Evolutionary conservation across 139 green algal genomes (phyloP).

Genomic region (Desmodesmus armatus): DNA sequence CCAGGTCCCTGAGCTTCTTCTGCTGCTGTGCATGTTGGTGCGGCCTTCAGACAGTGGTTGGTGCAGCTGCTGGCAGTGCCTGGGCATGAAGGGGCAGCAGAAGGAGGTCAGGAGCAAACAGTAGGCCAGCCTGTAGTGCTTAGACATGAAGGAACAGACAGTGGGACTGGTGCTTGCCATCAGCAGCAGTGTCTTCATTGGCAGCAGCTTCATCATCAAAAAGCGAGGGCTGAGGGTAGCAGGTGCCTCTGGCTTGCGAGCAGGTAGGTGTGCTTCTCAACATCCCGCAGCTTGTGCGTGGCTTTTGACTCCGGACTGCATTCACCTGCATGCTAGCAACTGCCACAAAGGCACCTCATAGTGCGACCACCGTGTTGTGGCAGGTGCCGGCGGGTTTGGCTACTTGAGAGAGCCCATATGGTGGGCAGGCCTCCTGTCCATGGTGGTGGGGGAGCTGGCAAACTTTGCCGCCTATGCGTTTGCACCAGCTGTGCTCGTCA

Average conservation of each 20-base stretch:
- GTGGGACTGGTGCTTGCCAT: slow-evolving; percentile 90
- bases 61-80: too few species aligned
- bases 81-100: neutral
- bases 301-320: too few species aligned
- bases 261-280: slow-evolving; percentile 76
- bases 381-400: slow-evolving; percentile 93
- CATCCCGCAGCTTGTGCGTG: too few species aligned
- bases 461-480: slow-evolving; percentile 99
- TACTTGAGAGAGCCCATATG: slow-evolving; percentile 96
- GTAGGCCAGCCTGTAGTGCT: too few species aligned
- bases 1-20: too few species aligned
- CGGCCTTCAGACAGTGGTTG: too few species aligned
- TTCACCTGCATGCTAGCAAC: too few species aligned
- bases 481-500: slow-evolving; percentile 96
- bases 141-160: slow-evolving; percentile 24
- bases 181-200: slow-evolving; percentile 92
- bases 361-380: too few species aligned
- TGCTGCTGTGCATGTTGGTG: too few species aligned
- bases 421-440: slow-evolving; percentile 94
- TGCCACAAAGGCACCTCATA: neutral
- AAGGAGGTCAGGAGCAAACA: too few species aligned
- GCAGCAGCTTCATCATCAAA: slow-evolving; percentile 98
- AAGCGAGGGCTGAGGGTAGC: slow-evolving; percentile 93
- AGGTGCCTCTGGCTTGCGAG: slow-evolving; percentile 77
- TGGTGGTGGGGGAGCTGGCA: slow-evolving; percentile 93